These are phyloP conservation scores for Fraxinus baroniana DNA, from an alignment of 305 asterid genomes.

Conservation along the genomic window DNA sequence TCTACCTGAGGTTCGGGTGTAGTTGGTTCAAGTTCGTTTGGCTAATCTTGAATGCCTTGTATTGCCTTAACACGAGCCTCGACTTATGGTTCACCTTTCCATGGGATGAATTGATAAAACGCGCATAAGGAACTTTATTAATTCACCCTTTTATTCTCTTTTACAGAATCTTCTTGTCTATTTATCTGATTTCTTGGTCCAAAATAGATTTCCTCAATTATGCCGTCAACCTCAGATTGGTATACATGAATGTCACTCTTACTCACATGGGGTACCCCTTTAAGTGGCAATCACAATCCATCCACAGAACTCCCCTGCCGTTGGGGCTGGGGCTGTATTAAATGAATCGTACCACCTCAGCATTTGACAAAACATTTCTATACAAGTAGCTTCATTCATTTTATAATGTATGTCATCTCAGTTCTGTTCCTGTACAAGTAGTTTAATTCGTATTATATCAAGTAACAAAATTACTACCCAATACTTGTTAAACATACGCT, in stretches of 20 bases:
- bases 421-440: no score
- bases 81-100: neutral
- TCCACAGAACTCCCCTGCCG: neutral
- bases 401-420: no score
- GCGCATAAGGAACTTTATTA: neutral
- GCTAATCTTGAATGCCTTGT: neutral
- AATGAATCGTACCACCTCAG: neutral
- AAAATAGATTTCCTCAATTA: neutral
- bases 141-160: neutral
- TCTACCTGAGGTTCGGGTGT: neutral
- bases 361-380: no score
- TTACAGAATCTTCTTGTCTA: neutral
- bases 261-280: neutral
- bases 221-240: neutral
- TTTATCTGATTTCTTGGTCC: neutral
- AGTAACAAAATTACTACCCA: neutral
- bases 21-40: neutral
- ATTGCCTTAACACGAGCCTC: neutral
- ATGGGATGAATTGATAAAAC: neutral
- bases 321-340: neutral
- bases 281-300: neutral
- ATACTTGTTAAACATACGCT: neutral
- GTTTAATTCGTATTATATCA: no score
- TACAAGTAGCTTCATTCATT: no score
- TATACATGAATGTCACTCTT: neutral